Percentiles rank a stretch among this genome's conserved stretches.
These are phyloP conservation scores for Candida freyschussii DNA, from an alignment of 1,139 yeast genomes.

Conservation along the genomic window DNA sequence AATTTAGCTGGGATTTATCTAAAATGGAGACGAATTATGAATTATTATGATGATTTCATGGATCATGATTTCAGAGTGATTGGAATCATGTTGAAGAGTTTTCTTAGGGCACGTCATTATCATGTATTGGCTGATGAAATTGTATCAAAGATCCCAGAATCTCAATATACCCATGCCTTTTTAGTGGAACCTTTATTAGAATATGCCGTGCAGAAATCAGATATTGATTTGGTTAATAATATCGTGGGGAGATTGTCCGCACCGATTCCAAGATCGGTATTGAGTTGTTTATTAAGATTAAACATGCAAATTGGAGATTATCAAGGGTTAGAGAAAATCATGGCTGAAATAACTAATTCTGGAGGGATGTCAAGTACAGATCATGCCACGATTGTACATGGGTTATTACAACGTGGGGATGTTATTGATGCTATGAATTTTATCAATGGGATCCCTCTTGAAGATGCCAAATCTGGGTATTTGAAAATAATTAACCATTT, in stretches of 20 bases:
- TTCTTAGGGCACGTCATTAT: slow-evolving; percentile 32
- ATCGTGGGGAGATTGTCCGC: slow-evolving; percentile 28
- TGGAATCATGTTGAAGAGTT: slow-evolving; percentile 29
- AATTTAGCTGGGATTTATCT: slow-evolving; percentile 23
- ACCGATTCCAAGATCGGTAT: slow-evolving; percentile 25
- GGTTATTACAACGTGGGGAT: slow-evolving; percentile 9
- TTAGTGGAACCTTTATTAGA: slow-evolving; percentile 32
- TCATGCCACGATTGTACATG: slow-evolving; percentile 11
- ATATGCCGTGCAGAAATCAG: slow-evolving; percentile 28
- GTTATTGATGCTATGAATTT: slow-evolving; percentile 8
- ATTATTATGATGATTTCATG: slow-evolving; percentile 15
- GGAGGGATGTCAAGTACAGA: slow-evolving; percentile 8
- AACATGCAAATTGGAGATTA: slow-evolving; percentile 38
- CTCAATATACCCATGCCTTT: slow-evolving; percentile 33
- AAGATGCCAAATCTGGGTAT: slow-evolving; percentile 6
- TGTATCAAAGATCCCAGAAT: slow-evolving; percentile 30
- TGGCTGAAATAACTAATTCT: slow-evolving; percentile 17
- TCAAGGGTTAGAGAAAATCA: slow-evolving; percentile 37
- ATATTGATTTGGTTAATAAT: slow-evolving; percentile 28
- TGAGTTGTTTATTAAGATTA: slow-evolving; percentile 36
- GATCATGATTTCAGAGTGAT: slow-evolving; percentile 28
- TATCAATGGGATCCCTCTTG: slow-evolving; percentile 5
- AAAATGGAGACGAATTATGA: slow-evolving; percentile 17
- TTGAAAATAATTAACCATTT: slow-evolving; percentile 9
- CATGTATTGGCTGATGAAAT: slow-evolving; percentile 29